Evolutionary conservation across 371 early-diverging fungal species (phyloP), one percentile per base, ranked within the genome.

Genomic region (Saksenaea oblongispora): DNA sequence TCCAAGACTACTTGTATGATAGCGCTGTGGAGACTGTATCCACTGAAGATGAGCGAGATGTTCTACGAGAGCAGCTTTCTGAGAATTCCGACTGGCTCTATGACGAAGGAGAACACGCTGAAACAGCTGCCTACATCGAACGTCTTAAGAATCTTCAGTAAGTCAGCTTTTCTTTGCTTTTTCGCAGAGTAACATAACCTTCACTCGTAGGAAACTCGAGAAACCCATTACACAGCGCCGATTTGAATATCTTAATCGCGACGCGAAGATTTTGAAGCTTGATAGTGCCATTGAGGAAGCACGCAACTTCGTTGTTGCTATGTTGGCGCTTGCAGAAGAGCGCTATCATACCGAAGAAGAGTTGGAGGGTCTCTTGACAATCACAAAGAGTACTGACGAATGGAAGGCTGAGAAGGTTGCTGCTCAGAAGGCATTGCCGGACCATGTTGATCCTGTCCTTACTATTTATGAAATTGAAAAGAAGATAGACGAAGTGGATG

Each of bases 71-170:
- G 22, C 73, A 70, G 17, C 76, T 91, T 7, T 76, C 83, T n/a
- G 85, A 79, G 17, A 76, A 86, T 3, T 85, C 91, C 1, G 94
- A 93, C 7, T 98, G 99, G 99, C 71, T 95, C 13, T 90, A 95
- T 62, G 93, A 89, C 53, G 87, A 89, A 34, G 92, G 86, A 9
- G 93, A 91, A 63, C 65, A 80, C 3, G 93, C 93, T 0, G 79
- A 80, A 39, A 82, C 86, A 0, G 36, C 65, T 5, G 80, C 75
- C 9, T 87, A 82, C 60, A 70, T 70, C 42, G 72, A 66, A 7
- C 82, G 83, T 22, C 74, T 87, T 35, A 72, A 76, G 27, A 75
- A 73, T 15, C 76, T 88, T 14, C 82, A 74, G 79, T 80, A 75
- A 69, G 76, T 73, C 0, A 18, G 35, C 58, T 15, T 26, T 14